phyloP scores from a whole-genome alignment of 2,329 filamentous ascomycete genomes.

The Sporothrix protearum region DNA sequence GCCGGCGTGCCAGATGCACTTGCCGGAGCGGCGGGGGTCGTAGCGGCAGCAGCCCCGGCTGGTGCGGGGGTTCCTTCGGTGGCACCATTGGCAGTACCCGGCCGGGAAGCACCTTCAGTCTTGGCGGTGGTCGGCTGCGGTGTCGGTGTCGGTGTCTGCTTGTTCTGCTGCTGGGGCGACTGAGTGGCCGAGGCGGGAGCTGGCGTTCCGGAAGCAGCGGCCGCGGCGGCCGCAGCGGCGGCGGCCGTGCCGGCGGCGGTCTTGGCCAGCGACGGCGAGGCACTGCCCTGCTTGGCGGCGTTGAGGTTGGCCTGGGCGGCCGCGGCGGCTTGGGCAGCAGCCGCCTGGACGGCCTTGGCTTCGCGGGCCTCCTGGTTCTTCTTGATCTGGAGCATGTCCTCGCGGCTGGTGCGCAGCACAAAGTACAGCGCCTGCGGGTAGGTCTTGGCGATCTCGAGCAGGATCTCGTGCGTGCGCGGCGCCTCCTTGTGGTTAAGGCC shows the following conservation, averaged over 20 bases:
- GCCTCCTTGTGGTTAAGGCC: constrained; percentile 91
- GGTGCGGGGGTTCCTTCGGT: constrained; percentile 15
- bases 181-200: constrained; percentile 42
- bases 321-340: constrained; percentile 27
- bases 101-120: constrained; percentile 33
- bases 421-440: constrained; percentile 97
- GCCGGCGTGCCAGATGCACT: constrained; percentile 16
- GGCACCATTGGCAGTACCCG: constrained; percentile 18
- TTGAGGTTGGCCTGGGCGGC: constrained; percentile 28
- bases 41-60: neutral
- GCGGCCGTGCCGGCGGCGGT: neutral
- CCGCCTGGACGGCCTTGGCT: constrained; percentile 49
- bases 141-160: constrained; percentile 11
- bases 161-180: constrained; percentile 29
- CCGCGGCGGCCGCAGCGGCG: neutral
- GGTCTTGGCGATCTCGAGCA: constrained; percentile 90
- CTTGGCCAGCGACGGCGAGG: constrained; percentile 51
- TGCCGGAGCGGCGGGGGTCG: neutral
- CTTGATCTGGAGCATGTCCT: constrained; percentile 90
- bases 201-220: neutral
- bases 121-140: constrained; percentile 29
- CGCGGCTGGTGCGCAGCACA: constrained; percentile 84
- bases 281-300: constrained; percentile 39
- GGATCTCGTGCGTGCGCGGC: constrained; percentile 75
- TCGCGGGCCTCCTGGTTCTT: constrained; percentile 79